Evolutionary conservation across 768 basidiomycete species (phyloP), one percentile per base, ranked within the genome.

Genomic region (Leccinum incarnatum): DNA sequence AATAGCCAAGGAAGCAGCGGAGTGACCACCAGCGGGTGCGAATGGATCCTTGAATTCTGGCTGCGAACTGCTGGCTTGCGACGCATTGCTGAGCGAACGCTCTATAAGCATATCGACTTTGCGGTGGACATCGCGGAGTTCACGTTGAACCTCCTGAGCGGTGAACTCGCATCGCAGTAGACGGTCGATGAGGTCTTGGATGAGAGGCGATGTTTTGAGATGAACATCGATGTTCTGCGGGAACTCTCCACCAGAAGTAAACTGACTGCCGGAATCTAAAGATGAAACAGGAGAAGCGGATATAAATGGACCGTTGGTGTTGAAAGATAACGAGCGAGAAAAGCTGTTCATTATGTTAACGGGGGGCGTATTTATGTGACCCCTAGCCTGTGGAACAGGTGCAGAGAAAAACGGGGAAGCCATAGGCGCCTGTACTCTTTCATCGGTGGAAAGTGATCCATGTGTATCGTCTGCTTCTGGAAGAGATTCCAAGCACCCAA

Each of bases 41-140:
- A 93, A 93, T 0, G 91, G 91, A 67, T 92, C 86, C 68, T 88
- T 88, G 78, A 92, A 93, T 64, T 91, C 90, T n/a, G 88, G 87
- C 57, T 85, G 81, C 29, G 62, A 64, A 57, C 23, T 67, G 65
- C 51, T 54, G n/a, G 52, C 64, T 65, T 56, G 67, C 27, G 57
- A 54, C n/a, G 48, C 37, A 45, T 48, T 69, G 51, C 59, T 66
- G 54, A 89, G 69, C 11, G 84, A 81, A 27, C 87, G 83, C 60
- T 93, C 90, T 29, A 93, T 76, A 55, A 94, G 78, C 15, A 91
- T 65, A 67, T 87, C 84, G 59, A 93, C 83, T 75, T 93, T 94
- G 69, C 84, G 85, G 62, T 86, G 83, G 50, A 94, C 79, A 64
- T 91, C 89, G 11, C 77, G 77, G 42, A 94, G 77, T 65, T 91